Percentiles rank a stretch among this genome's conserved stretches.
Conservation (phyloP, 768 basidiomycete species). For the Harrya chromipes region DNA sequence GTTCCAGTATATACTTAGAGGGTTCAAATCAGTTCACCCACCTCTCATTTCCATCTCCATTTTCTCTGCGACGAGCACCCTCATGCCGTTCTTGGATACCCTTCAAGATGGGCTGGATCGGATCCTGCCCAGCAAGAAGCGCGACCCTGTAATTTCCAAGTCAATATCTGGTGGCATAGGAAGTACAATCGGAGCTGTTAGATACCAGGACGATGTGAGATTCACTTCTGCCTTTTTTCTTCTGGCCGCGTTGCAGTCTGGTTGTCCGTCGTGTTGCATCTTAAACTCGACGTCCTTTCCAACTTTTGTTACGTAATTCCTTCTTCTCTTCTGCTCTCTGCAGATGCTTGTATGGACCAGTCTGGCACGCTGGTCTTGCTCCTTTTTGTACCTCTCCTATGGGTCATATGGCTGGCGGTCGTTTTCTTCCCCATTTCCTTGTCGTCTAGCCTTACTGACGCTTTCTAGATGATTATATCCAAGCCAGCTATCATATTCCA, state of each 20-base stretch:
- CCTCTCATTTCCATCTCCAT: not conserved
- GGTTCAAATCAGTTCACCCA: not conserved
- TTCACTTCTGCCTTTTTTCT: not conserved
- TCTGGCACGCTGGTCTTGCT: constrained; percentile 55
- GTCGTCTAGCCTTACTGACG: constrained; percentile 9
- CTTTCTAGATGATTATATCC: constrained; percentile 76
- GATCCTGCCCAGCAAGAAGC: constrained; percentile 24
- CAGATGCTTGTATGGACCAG: constrained; percentile 38
- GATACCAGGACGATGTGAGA: constrained; percentile 74
- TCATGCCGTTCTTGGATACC: constrained; percentile 30
- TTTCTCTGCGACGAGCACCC: not conserved
- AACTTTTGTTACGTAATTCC: constrained; percentile 33
- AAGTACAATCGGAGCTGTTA: constrained; percentile 53
- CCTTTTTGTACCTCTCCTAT: constrained; percentile 62
- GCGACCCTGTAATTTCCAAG: constrained; percentile 21
- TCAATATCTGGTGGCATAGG: constrained; percentile 57
- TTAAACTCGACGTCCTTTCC: constrained; percentile 19
- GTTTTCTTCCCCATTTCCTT: constrained; percentile 16
- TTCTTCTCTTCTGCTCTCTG: constrained; percentile 22
- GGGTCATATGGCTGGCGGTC: constrained; percentile 72
- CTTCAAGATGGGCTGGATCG: constrained; percentile 31
- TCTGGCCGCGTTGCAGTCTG: constrained; percentile 17
- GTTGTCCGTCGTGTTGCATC: constrained; percentile 11
- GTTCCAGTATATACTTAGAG: constrained; percentile 6
- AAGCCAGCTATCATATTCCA: constrained; percentile 80